Conservation (phyloP, 169 alveolate genomes). For the Perkinsus olseni region DNA sequence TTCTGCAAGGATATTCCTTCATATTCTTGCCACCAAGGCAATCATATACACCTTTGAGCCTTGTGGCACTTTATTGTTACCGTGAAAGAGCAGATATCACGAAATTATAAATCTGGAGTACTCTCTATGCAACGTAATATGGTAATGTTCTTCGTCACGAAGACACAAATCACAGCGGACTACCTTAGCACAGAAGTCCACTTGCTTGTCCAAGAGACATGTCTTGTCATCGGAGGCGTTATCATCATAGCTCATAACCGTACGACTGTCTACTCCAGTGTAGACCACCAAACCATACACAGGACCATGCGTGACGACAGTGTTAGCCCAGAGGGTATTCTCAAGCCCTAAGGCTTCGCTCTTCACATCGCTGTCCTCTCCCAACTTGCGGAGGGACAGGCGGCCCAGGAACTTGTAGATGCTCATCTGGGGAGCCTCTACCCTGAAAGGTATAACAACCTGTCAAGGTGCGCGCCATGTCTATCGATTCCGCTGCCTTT, state of each 20-base stretch:
- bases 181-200: constrained; percentile 27
- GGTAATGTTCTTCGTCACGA: too few relatives aligned
- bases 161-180: too few relatives aligned
- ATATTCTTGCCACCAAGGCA: too few relatives aligned
- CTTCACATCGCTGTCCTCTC: not conserved
- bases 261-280: constrained; percentile 85
- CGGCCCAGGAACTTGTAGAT: constrained; percentile 19
- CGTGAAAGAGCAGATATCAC: too few relatives aligned
- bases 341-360: constrained; percentile 67
- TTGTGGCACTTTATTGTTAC: too few relatives aligned
- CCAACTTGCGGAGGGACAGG: not conserved
- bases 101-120: too few relatives aligned
- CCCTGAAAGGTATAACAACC: not conserved
- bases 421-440: not conserved
- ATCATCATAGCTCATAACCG: constrained; percentile 24
- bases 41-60: too few relatives aligned
- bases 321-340: constrained; percentile 88
- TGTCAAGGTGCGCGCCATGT: not conserved
- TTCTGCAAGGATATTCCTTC: too few relatives aligned
- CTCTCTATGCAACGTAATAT: too few relatives aligned
- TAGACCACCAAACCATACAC: constrained; percentile 81
- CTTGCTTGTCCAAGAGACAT: constrained; percentile 56
- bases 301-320: constrained; percentile 89
- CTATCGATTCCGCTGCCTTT: not conserved
- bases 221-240: constrained; percentile 18